Evolutionary conservation across 768 basidiomycete species (phyloP).

Genomic region (Hericium rajendrae): DNA sequence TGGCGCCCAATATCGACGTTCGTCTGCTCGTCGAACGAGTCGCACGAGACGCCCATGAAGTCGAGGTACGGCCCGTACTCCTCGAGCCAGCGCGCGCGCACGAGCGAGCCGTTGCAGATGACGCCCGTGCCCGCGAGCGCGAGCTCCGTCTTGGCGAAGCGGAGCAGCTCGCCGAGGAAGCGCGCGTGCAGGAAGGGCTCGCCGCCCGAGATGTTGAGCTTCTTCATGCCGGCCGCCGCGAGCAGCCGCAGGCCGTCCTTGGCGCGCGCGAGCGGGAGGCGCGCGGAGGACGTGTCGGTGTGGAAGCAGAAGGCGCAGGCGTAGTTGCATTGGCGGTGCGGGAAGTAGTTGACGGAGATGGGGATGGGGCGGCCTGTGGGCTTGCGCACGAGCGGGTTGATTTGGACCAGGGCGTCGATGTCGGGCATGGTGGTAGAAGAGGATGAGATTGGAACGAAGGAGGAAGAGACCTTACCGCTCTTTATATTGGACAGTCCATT

Average conservation of each 20-base stretch:
- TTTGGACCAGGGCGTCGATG: not conserved
- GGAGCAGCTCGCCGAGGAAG: conserved; percentile 30
- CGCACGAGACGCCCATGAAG: conserved; percentile 19
- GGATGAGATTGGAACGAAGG: too few relatives aligned
- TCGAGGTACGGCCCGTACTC: conserved; percentile 26
- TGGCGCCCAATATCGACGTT: conserved; percentile 14
- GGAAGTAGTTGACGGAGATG: conserved; percentile 22
- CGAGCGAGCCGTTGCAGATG: conserved; percentile 30
- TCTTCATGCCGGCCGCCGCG: conserved; percentile 25
- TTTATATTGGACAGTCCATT: too few relatives aligned
- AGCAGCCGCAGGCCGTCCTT: conserved; percentile 25
- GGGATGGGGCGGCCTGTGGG: conserved; percentile 3
- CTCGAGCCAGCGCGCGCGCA: conserved; percentile 32
- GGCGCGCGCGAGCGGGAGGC: conserved; percentile 27
- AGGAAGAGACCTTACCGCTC: too few relatives aligned
- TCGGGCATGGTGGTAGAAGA: not conserved
- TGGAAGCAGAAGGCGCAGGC: conserved; percentile 33
- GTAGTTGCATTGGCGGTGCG: conserved; percentile 28
- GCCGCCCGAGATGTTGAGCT: conserved; percentile 28
- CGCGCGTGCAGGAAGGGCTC: conserved; percentile 29
- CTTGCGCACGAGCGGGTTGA: not conserved
- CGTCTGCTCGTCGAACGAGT: conserved; percentile 17
- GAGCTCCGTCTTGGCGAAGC: conserved; percentile 29
- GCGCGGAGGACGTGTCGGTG: conserved; percentile 25
- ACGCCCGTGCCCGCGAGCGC: conserved; percentile 23